Evolutionary conservation across 192 early-diverging fungal species (phyloP).

Genomic region (Coemansia sp.): DNA sequence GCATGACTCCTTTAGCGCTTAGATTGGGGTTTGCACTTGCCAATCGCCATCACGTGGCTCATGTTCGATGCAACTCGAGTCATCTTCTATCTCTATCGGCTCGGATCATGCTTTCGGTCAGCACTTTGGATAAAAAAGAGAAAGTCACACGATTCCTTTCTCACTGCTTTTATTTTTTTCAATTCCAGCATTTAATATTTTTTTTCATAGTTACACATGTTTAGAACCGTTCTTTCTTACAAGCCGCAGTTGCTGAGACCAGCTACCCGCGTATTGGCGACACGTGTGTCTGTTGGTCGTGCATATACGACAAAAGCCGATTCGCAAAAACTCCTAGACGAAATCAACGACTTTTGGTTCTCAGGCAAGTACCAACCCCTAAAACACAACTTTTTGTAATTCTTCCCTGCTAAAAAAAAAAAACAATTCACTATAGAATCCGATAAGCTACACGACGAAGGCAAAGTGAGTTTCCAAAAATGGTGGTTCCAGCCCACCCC

Average conservation of each 20-base stretch:
- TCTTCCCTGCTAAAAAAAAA: no score
- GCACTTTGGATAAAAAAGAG: background rate
- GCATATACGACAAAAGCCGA: conserved; percentile 23
- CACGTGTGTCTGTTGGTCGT: background rate
- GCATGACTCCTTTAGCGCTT: background rate
- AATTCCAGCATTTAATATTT: background rate
- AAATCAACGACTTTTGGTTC: conserved; percentile 50
- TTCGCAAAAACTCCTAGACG: conserved; percentile 37
- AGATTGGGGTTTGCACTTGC: background rate
- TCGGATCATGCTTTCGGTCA: background rate
- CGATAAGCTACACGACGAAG: conserved; percentile 36
- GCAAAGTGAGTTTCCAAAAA: conserved; percentile 45
- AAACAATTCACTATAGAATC: conserved; percentile 18
- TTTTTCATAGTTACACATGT: background rate
- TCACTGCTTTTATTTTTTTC: background rate
- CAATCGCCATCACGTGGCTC: background rate
- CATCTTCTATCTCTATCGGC: background rate
- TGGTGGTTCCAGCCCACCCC: conserved; percentile 51
- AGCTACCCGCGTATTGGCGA: background rate
- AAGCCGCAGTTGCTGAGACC: background rate
- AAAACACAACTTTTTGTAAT: background rate
- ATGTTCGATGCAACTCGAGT: background rate
- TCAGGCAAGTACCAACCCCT: conserved; percentile 8
- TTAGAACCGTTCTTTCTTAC: background rate
- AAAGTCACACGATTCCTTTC: background rate